Conservation (phyloP, 768 basidiomycete genomes). For the Lepiota subincarnata region DNA sequence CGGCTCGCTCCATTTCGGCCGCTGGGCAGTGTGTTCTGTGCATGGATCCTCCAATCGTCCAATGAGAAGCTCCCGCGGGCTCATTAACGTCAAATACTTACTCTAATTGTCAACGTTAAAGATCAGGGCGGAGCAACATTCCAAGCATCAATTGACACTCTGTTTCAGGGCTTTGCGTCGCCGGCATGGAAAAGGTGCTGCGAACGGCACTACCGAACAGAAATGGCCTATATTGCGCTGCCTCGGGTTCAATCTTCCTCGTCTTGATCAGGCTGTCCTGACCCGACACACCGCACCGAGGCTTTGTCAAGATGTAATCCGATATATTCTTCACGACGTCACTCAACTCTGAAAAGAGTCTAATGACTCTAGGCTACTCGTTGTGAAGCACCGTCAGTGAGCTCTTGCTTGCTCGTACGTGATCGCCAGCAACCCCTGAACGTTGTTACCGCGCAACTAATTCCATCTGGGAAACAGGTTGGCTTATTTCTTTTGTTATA, state of each 20-base stretch:
- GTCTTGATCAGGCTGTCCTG: conserved; percentile 2
- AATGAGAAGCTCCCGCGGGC: not conserved
- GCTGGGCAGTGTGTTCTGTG: conserved; percentile 3
- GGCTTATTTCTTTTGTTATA: not conserved
- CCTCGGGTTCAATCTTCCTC: not conserved
- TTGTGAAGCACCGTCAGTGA: not conserved
- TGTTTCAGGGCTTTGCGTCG: conserved; percentile 4
- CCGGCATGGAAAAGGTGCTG: conserved; percentile 6
- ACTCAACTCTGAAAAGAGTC: not conserved
- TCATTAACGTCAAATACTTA: conserved; percentile 3
- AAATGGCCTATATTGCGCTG: not conserved
- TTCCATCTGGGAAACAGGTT: not conserved
- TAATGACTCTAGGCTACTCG: not conserved
- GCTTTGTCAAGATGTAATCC: not conserved
- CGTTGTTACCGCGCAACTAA: conserved; percentile 5
- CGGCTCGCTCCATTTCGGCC: conserved; percentile 2
- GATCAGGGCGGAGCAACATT: not conserved
- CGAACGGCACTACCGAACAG: not conserved
- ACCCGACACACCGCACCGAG: not conserved
- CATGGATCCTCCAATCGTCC: conserved; percentile 6
- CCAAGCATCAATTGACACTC: not conserved
- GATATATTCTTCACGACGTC: not conserved
- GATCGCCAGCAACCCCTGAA: not conserved
- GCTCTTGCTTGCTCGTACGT: too few relatives aligned
- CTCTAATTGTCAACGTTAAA: conserved; percentile 7